Percentiles rank a stretch among this genome's conserved stretches.
Conservation (phyloP, 202 grass and related monocot genomes). For the Musa balbisiana region DNA sequence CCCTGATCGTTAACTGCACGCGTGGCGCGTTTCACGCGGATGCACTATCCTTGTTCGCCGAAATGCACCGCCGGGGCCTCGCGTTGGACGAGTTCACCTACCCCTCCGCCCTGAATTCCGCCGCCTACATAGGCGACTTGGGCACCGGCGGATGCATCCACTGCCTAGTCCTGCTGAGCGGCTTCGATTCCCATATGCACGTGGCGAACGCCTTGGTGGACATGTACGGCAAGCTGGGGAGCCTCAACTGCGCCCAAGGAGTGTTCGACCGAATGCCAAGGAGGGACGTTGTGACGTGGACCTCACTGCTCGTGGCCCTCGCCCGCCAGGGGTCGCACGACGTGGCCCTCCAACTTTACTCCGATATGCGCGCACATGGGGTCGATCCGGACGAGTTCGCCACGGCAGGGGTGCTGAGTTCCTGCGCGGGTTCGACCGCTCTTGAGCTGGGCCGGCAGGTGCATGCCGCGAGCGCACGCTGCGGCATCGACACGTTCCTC, state of each 20-base stretch:
- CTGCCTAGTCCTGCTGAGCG: slow-evolving; percentile 25
- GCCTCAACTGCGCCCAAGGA: slow-evolving; percentile 1
- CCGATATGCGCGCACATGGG: slow-evolving; percentile 25
- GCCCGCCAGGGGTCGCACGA: slow-evolving; percentile 4
- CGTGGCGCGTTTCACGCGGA: slow-evolving; percentile 30
- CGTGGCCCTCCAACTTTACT: slow-evolving; percentile 24
- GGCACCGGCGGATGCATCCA: slow-evolving; percentile 25
- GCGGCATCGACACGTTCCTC: slow-evolving; percentile 19
- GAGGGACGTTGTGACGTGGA: slow-evolving; percentile 24
- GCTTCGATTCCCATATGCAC: slow-evolving; percentile 40
- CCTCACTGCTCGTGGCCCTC: slow-evolving; percentile 8
- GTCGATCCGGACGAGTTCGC: slow-evolving; percentile 46
- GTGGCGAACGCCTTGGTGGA: slow-evolving; percentile 32
- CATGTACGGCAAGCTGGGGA: slow-evolving; percentile 18
- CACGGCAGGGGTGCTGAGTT: slow-evolving; percentile 15
- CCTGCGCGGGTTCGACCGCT: slow-evolving; percentile 13
- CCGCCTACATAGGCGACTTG: slow-evolving; percentile 25
- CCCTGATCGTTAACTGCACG: slow-evolving; percentile 37
- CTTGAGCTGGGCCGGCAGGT: slow-evolving; percentile 21
- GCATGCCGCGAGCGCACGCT: background rate
- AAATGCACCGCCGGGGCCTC: slow-evolving; percentile 44
- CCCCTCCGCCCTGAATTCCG: slow-evolving; percentile 48
- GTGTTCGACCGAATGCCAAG: slow-evolving; percentile 17
- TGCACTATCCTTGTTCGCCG: slow-evolving; percentile 34
- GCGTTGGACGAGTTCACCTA: slow-evolving; percentile 57